Evolutionary conservation across 2,329 filamentous ascomycete species (phyloP), one percentile per base, ranked within the genome.

Genomic region (Graphilbum ipis-grandicollis): DNA sequence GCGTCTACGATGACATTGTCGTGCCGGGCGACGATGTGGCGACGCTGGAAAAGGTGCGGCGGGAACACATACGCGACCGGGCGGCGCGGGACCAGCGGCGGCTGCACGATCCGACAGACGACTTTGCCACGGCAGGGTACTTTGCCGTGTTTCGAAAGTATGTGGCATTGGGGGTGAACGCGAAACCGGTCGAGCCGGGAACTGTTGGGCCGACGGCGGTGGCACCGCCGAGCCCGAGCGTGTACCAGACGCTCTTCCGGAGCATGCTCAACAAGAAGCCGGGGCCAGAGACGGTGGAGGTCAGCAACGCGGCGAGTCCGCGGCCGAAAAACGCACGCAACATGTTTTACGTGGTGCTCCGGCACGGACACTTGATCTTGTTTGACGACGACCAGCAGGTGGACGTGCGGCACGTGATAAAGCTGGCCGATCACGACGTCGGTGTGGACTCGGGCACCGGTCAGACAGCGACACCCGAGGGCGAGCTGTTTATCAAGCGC

Each of bases 231-330:
- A 93, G 84, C 50, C 85, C 81, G 39, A 94, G 88, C 54, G 88
- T 98, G 28, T 96, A 96, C 56, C 90, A 96, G 66, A 80, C 80
- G 54, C 94, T 98, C 84, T 98, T 98, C 58, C 68, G 85, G 52
- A 93, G 81, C 54, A 79, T 98, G 43, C 96, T 98, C 53, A 85
- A 93, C 48, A 72, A 88, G 49, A 86, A 79, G 49, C 65, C 59
- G 2, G 56, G 13, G 10, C 12, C 19, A 4, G 35, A 3, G 21
- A 31, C 36, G 9, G 46, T 69, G 38, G 67, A 71, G 33, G 58
- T 59, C 35, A 62, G 56, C 41, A 65, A 56, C 35, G 56, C 54
- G 15, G 52, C 56, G 35, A 71, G 62, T 43, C 63, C 70, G 48
- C 57, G 70, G 42, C 67, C 69, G 17, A 72, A 70, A 54, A 73